A percentile compares a stretch with the other conserved stretches of the same genome.
Evolutionary conservation across 768 basidiomycete genomes (phyloP).

Genomic region (Terana coerulea): DNA sequence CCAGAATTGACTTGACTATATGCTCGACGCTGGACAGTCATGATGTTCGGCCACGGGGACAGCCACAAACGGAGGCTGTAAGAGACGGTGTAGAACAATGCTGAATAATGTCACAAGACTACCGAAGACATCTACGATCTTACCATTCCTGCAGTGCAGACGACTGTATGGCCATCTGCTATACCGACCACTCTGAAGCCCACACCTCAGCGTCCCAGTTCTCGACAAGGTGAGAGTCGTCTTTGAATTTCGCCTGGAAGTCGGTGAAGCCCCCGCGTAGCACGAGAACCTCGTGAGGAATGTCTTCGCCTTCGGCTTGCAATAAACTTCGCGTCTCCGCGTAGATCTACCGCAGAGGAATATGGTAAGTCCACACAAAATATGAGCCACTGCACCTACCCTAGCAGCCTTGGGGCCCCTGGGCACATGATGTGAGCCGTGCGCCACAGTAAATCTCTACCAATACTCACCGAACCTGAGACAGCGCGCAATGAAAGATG

Average conservation of each 20-base stretch:
- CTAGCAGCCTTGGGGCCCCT: slow-evolving; percentile 79
- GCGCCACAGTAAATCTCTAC: not conserved
- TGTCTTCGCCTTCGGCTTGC: slow-evolving; percentile 36
- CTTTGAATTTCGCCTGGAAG: slow-evolving; percentile 71
- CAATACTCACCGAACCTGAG: slow-evolving; percentile 72
- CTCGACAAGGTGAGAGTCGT: slow-evolving; percentile 69
- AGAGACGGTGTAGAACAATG: too few relatives aligned
- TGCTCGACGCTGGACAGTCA: too few relatives aligned
- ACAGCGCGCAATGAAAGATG: slow-evolving; percentile 77
- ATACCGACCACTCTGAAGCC: slow-evolving; percentile 38
- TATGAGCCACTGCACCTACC: slow-evolving; percentile 37
- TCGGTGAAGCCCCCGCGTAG: slow-evolving; percentile 68
- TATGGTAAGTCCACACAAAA: slow-evolving; percentile 1
- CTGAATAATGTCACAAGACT: too few relatives aligned
- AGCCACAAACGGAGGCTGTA: too few relatives aligned
- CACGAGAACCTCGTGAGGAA: slow-evolving; percentile 56
- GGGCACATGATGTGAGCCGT: not conserved
- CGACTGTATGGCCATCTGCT: too few relatives aligned
- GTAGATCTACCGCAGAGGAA: slow-evolving; percentile 48
- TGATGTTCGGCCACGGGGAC: too few relatives aligned
- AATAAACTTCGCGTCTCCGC: slow-evolving; percentile 54
- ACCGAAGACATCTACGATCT: too few relatives aligned
- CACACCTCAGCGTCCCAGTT: slow-evolving; percentile 71
- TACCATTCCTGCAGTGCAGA: too few relatives aligned
- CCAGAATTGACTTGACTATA: too few relatives aligned